phyloP scores from a whole-genome alignment of 495 filamentous ascomycete species.

The Aspergillus bertholletiae region DNA sequence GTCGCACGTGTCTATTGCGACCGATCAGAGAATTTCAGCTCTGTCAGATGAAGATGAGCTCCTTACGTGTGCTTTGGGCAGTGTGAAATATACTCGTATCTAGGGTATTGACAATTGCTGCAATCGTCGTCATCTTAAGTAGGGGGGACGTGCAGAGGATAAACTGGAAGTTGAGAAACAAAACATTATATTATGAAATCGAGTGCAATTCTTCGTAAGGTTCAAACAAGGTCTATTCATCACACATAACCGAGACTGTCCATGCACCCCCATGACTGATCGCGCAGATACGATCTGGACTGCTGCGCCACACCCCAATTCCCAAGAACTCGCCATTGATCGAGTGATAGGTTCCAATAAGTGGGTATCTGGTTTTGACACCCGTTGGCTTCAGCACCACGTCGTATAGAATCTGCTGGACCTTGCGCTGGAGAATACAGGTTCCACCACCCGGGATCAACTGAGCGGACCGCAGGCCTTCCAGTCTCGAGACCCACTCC shows the following conservation, averaged over 20 bases:
- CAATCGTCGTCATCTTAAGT: too few relatives aligned
- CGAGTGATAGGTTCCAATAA: slow-evolving; percentile 27
- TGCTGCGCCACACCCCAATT: slow-evolving; percentile 24
- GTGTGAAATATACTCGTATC: too few relatives aligned
- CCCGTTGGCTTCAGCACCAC: slow-evolving; percentile 12
- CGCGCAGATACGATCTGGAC: slow-evolving; percentile 17
- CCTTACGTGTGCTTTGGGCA: too few relatives aligned
- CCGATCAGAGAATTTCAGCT: too few relatives aligned
- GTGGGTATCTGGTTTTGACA: slow-evolving; percentile 4
- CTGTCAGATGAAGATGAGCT: too few relatives aligned
- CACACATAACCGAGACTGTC: slow-evolving; percentile 13
- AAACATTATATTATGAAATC: too few relatives aligned
- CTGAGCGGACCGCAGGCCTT: slow-evolving; percentile 6
- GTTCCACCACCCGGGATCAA: slow-evolving; percentile 5
- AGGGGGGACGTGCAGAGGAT: too few relatives aligned
- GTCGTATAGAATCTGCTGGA: slow-evolving; percentile 22
- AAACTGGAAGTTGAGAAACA: too few relatives aligned
- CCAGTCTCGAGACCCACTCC: slow-evolving; percentile 23
- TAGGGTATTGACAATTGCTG: too few relatives aligned
- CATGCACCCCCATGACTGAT: slow-evolving; percentile 15
- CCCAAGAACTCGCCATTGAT: slow-evolving; percentile 24
- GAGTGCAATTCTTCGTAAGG: too few relatives aligned
- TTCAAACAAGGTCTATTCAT: too few relatives aligned
- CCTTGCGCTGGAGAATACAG: slow-evolving; percentile 29
- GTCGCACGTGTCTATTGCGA: too few relatives aligned